Evolutionary conservation across 2,329 filamentous ascomycete species (phyloP), one percentile per base, ranked within the genome.

Genomic region (Aaosphaeria arxii): DNA sequence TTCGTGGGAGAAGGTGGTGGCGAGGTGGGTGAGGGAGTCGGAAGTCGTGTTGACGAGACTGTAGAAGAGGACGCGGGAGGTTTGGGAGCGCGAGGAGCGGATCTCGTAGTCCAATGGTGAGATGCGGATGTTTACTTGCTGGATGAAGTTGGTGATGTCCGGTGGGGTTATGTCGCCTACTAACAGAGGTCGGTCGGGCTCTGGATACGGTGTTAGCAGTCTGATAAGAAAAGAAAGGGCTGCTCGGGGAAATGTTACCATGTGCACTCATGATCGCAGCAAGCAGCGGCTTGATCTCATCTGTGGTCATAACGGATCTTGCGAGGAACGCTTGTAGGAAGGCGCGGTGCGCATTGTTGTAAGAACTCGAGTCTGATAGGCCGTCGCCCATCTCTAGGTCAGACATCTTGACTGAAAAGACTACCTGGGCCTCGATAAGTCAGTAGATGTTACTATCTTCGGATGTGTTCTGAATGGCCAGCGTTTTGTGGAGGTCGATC

Each of bases 241-340:
- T n/a, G 9, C 7, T 13, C 43, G 6, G 42, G 41, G n/a, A 42
- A 42, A 6, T 28, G 35, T n/a, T 65, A 79, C 77, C 73, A 44
- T 81, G 74, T 7, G 80, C 82, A 6, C 82, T 85, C 57, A 87
- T 77, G 46, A 97, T 92, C 31, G 80, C 42, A 9, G 91, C 89
- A 11, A 97, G 77, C 28, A 96, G 75, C 1, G 83, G 81, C 60
- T 84, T 84, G 9, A 86, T 85, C 61, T 95, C 84, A 45, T 83
- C 77, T 53, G 88, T 83, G 1, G 89, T 95, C 69, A 97, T 78
- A 40, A 84, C 83, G 24, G 88, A 87, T 43, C 86, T 84, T 3
- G 88, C 84, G 69, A 96, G 79, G 57, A 99, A 85, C 43, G 89
- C 88, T 71, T 99, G 94, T 1, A 97, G 77, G 64, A 99, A 96